Conservation (phyloP, 2,329 filamentous ascomycete genomes). For the Fusarium musae region DNA sequence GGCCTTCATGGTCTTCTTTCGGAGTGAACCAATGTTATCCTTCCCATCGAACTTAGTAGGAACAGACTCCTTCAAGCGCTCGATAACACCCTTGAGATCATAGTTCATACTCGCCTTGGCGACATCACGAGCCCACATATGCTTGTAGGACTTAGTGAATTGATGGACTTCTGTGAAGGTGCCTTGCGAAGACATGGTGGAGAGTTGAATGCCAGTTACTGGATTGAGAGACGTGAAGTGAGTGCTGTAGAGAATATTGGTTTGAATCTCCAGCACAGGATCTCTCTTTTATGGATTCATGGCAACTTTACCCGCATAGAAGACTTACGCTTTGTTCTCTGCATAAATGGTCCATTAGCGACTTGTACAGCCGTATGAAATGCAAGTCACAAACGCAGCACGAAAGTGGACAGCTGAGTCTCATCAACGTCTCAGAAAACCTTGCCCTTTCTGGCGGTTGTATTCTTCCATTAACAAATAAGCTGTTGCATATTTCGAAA, state of each 20-base stretch:
- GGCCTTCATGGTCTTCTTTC: not conserved
- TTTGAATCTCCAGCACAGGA: not conserved
- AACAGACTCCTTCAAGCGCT: not conserved
- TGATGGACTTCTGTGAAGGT: not conserved
- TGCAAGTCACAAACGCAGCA: not conserved
- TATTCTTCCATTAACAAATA: not conserved
- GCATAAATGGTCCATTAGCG: rapidly evolving
- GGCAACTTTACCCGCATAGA: rapidly evolving
- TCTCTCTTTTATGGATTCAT: not conserved
- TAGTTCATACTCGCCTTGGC: not conserved
- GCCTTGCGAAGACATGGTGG: not conserved
- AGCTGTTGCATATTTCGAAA: not conserved
- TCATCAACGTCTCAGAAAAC: rapidly evolving
- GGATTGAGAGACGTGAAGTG: not conserved
- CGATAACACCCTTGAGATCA: not conserved
- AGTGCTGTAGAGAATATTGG: not conserved
- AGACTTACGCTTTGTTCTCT: not conserved
- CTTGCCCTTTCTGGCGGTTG: not conserved
- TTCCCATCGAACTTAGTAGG: rapidly evolving
- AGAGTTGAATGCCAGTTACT: not conserved
- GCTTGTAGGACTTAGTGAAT: not conserved
- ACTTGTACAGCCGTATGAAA: too few relatives aligned
- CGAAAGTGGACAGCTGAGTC: not conserved
- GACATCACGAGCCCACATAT: not conserved
- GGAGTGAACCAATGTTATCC: not conserved